Evolutionary conservation across 495 filamentous ascomycete genomes (phyloP).

Genomic region (Elasticomyces elasticus): DNA sequence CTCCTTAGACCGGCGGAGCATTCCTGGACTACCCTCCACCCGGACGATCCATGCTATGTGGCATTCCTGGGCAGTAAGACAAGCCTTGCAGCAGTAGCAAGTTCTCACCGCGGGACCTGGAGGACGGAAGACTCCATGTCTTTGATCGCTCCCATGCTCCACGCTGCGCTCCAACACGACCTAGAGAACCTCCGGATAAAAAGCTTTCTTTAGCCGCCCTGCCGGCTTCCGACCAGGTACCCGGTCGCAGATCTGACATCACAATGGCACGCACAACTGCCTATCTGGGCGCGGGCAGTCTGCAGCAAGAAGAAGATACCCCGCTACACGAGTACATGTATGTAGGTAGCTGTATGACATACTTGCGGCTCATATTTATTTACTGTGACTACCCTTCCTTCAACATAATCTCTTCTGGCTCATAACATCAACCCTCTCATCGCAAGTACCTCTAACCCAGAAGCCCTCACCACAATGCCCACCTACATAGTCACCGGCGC

Average conservation of each 20-base stretch:
- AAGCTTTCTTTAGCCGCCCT: neutral
- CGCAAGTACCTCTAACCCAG: neutral
- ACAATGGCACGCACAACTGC: neutral
- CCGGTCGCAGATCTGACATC: neutral
- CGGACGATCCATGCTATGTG: too few species aligned
- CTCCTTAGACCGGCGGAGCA: too few species aligned
- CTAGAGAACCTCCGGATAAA: neutral
- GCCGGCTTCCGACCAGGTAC: too few species aligned
- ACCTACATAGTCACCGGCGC: conserved; percentile 47
- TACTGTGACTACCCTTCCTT: too few species aligned
- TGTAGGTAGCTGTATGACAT: neutral
- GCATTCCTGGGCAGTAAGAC: too few species aligned
- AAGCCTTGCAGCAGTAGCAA: too few species aligned
- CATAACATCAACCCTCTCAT: neutral
- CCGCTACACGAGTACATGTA: neutral
- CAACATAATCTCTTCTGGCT: neutral
- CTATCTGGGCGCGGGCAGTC: neutral
- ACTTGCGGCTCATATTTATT: too few species aligned
- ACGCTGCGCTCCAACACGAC: too few species aligned
- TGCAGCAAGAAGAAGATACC: neutral
- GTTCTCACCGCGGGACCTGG: too few species aligned
- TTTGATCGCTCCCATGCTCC: too few species aligned
- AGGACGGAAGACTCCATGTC: too few species aligned
- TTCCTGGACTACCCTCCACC: too few species aligned
- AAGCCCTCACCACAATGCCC: conserved; percentile 33